Percentiles rank a stretch among this genome's conserved stretches.
Conservation (phyloP, 2,329 filamentous ascomycete genomes). For the Phialophora tarda region DNA sequence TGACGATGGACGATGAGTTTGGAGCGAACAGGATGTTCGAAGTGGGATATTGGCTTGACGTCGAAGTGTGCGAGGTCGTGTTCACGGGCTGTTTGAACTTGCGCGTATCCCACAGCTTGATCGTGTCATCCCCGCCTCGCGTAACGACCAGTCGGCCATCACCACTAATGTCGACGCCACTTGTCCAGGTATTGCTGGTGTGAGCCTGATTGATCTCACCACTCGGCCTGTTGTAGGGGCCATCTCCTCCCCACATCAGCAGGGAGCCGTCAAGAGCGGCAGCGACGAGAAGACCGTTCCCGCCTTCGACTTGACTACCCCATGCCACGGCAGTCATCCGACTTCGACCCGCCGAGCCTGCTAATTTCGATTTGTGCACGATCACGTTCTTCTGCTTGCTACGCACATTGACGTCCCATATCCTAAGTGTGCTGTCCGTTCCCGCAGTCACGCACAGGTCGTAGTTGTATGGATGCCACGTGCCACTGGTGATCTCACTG, state of each 20-base stretch:
- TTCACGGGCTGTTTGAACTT: constrained; percentile 93
- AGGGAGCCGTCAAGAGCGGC: constrained; percentile 88
- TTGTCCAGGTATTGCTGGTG: constrained; percentile 82
- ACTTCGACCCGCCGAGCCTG: constrained; percentile 84
- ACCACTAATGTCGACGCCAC: constrained; percentile 85
- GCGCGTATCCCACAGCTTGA: constrained; percentile 95
- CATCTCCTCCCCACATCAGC: constrained; percentile 89
- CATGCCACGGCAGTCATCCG: constrained; percentile 93
- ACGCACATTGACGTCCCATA: constrained; percentile 95
- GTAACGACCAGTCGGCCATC: constrained; percentile 92
- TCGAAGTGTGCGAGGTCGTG: constrained; percentile 77
- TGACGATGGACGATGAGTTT: constrained; percentile 81
- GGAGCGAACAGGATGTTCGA: constrained; percentile 90
- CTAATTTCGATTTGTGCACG: constrained; percentile 91
- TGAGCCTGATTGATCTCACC: constrained; percentile 87
- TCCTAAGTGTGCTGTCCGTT: constrained; percentile 91
- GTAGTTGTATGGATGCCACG: constrained; percentile 86
- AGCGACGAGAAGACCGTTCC: constrained; percentile 76
- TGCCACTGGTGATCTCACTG: constrained; percentile 84
- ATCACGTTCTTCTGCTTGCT: constrained; percentile 90
- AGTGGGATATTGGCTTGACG: constrained; percentile 80
- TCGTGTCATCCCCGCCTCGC: constrained; percentile 84
- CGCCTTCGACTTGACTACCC: constrained; percentile 77
- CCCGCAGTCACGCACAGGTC: constrained; percentile 89
- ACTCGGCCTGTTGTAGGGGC: constrained; percentile 79